phyloP scores from a whole-genome alignment of 139 green algal genomes.

The Limnomonas spitsbergensis region DNA sequence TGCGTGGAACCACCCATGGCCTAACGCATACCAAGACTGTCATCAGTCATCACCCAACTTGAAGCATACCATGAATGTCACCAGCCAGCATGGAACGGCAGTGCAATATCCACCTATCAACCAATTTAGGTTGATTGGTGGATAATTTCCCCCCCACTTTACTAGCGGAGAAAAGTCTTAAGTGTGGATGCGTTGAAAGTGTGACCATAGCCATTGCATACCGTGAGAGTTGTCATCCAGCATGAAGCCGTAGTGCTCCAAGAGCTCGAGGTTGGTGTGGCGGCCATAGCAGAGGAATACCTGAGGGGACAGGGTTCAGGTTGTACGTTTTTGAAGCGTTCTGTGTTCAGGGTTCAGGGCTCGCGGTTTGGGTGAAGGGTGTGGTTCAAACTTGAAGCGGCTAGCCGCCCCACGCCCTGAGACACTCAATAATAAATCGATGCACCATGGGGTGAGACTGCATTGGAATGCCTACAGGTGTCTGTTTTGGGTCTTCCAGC shows the following conservation, averaged over 20 bases:
- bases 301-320: too few relatives aligned
- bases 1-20: too few relatives aligned
- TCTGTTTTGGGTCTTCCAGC: too few relatives aligned
- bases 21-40: too few relatives aligned
- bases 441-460: too few relatives aligned
- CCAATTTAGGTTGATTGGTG: constrained; percentile 8
- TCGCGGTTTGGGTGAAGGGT: too few relatives aligned
- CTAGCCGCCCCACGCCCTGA: too few relatives aligned
- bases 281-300: constrained; percentile 85
- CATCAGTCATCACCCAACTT: neutral
- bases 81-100: neutral
- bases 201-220: constrained; percentile 13
- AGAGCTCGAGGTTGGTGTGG: constrained; percentile 84
- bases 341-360: too few relatives aligned
- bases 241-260: constrained; percentile 86
- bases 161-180: neutral
- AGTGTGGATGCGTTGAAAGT: neutral
- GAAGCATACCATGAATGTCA: neutral
- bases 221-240: constrained; percentile 76
- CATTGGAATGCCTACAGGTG: too few relatives aligned
- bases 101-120: neutral
- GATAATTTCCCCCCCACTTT: neutral
- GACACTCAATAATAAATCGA: too few relatives aligned
- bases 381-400: neutral
- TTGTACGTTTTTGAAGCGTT: too few relatives aligned